phyloP scores from a whole-genome alignment of 192 early-diverging fungal genomes.

The Backusella circina region DNA sequence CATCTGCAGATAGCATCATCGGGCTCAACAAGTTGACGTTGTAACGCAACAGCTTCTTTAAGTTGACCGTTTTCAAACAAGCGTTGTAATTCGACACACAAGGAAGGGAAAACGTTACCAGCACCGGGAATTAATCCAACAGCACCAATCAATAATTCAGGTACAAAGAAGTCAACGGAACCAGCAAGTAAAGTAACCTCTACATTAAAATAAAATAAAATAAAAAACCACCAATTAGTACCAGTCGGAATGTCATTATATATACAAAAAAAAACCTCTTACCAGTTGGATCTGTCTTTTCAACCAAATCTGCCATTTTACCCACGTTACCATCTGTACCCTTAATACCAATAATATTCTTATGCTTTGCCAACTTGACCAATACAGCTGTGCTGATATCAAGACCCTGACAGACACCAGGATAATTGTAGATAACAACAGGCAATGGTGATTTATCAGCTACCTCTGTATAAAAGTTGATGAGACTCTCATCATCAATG shows the following conservation, averaged over 20 bases:
- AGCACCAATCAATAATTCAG: conserved; percentile 32
- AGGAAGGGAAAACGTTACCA: conserved; percentile 22
- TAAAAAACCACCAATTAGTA: neutral
- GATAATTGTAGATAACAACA: conserved; percentile 39
- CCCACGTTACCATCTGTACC: conserved; percentile 39
- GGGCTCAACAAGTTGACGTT: conserved; percentile 25
- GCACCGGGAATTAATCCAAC: conserved; percentile 30
- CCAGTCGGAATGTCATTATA: neutral
- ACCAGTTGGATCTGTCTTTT: conserved; percentile 20
- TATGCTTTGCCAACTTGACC: conserved; percentile 19
- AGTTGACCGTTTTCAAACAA: conserved; percentile 25
- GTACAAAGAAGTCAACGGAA: conserved; percentile 32
- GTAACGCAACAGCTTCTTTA: conserved; percentile 24
- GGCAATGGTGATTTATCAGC: conserved; percentile 35
- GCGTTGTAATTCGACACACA: conserved; percentile 24
- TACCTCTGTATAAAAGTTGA: conserved; percentile 19
- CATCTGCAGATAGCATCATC: conserved; percentile 34
- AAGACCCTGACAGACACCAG: conserved; percentile 35
- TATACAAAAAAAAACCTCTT: neutral
- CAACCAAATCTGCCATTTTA: conserved; percentile 32
- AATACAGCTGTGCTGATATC: conserved; percentile 20
- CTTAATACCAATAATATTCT: conserved; percentile 36
- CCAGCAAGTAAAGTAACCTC: conserved; percentile 36
- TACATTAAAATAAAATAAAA: neutral
- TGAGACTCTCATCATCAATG: conserved; percentile 13